Percentiles rank a stretch among this genome's conserved stretches.
Conservation (phyloP, 371 early-diverging fungal genomes). For the Gilbertella persicaria region DNA sequence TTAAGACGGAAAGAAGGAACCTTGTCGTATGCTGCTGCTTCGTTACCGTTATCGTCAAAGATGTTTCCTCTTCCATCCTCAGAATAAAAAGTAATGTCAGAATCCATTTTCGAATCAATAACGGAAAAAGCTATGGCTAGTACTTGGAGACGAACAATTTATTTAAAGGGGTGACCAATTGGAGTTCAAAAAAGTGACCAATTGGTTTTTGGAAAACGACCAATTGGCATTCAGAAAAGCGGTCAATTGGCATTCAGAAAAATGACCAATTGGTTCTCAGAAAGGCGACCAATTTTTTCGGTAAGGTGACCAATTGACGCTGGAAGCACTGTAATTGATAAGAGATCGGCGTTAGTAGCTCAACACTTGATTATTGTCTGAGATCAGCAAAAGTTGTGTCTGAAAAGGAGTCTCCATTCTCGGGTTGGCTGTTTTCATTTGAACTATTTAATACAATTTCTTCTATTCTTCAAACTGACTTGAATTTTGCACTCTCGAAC, state of each 20-base stretch:
- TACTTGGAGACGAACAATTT: not conserved
- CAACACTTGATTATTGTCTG: too few species aligned
- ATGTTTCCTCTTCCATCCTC: slow-evolving; percentile 9
- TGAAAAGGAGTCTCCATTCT: too few species aligned
- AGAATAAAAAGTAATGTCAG: slow-evolving; percentile 9
- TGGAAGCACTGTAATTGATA: too few species aligned
- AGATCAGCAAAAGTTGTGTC: too few species aligned
- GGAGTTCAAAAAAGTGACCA: slow-evolving; percentile 1
- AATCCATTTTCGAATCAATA: slow-evolving; percentile 8
- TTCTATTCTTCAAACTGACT: too few species aligned
- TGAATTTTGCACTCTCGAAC: too few species aligned
- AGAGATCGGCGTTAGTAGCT: too few species aligned
- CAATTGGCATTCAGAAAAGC: slow-evolving; percentile 5
- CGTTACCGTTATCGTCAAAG: slow-evolving; percentile 4
- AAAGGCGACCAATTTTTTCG: too few species aligned
- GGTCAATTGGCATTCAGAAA: slow-evolving; percentile 2
- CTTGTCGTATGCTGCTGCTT: slow-evolving; percentile 4
- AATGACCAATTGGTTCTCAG: slow-evolving; percentile 16
- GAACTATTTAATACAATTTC: too few species aligned
- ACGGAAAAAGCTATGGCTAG: slow-evolving; percentile 1
- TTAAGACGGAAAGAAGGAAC: slow-evolving; percentile 9
- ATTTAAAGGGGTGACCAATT: slow-evolving; percentile 9
- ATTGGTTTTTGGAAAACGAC: too few species aligned
- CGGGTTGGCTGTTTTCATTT: too few species aligned
- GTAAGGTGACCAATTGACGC: too few species aligned